Evolutionary conservation across 306 rosid species (phyloP), one percentile per base, ranked within the genome.

Genomic region (Rosa multiflora): DNA sequence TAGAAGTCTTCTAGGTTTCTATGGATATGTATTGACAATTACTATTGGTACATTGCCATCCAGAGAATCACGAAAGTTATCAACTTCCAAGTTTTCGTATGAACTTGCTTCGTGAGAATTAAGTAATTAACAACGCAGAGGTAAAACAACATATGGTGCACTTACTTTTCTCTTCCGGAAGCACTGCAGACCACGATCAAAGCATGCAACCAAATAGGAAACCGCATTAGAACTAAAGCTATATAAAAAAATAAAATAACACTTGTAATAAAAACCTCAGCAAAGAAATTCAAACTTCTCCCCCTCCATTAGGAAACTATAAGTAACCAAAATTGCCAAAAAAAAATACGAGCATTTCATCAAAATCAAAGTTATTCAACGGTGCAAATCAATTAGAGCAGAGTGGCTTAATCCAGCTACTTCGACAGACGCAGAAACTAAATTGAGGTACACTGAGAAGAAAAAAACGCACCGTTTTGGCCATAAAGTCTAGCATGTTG

Each of bases 141-240:
- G 70, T 35, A 59, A 81, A 64, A 62, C 40, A 59, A 44, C 21
- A 76, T 75, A 29, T 75, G 72, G 80, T 81, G 78, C 79, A 87
- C 98, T 86, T 87, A 94, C 98, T 89, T 88, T 74, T 92, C 81
- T 92, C 98, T 89, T 87, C 95, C 3, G 90, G 93, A 78, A 94
- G 89, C 83, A 86, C 98, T 94, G 86, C 21, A 73, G 73, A 62
- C 82, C 83, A 72, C 70, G 32, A n/a, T 55, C 80, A 80, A 32
- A 84, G 23, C 93, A 91, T 88, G 91, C 88, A 85, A 62, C 82
- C 76, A 77, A 87, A 71, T 70, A 67, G n/a, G 18, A 51, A 77
- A 52, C 44, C 53, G 35, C 61, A 84, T 89, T 82, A 89, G 84
- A 29, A 74, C 58, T 69, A 53, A 80, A 67, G 18, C 10, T 5